Evolutionary conservation across 805 yeast species (phyloP).

Genomic region (Candida germanica): DNA sequence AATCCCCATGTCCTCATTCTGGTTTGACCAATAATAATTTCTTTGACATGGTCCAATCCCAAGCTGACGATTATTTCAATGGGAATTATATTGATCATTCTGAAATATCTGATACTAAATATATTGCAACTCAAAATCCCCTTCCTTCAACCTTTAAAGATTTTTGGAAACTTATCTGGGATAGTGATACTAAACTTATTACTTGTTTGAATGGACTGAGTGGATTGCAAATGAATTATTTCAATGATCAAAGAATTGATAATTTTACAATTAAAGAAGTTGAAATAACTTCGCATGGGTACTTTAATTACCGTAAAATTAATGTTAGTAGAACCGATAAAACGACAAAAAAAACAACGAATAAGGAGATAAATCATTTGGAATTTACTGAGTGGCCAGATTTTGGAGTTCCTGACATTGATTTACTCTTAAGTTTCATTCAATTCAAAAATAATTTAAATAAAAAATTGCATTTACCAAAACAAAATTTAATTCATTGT

Average conservation of each 20-base stretch:
- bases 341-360: background rate
- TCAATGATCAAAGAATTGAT: conserved; percentile 18
- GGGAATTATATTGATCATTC: conserved; percentile 40
- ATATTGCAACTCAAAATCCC: conserved; percentile 48
- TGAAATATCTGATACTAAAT: conserved; percentile 21
- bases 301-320: conserved; percentile 17
- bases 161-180: conserved; percentile 40
- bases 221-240: conserved; percentile 13
- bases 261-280: conserved; percentile 12
- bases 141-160: conserved; percentile 39
- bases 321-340: conserved; percentile 12
- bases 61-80: conserved; percentile 41
- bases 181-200: conserved; percentile 32
- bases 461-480: conserved; percentile 8
- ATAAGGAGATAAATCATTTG: conserved; percentile 30
- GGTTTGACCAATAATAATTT: conserved; percentile 7
- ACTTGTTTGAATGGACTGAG: conserved; percentile 30
- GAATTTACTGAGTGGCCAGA: conserved; percentile 47
- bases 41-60: background rate
- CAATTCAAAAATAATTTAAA: conserved; percentile 28
- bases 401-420: conserved; percentile 40
- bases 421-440: conserved; percentile 31
- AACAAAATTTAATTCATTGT: conserved; percentile 44
- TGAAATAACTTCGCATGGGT: conserved; percentile 9
- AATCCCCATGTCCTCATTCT: conserved; percentile 14